Evolutionary conservation across 306 rosid species (phyloP).

Genomic region (Citrullus mucosospermus): DNA sequence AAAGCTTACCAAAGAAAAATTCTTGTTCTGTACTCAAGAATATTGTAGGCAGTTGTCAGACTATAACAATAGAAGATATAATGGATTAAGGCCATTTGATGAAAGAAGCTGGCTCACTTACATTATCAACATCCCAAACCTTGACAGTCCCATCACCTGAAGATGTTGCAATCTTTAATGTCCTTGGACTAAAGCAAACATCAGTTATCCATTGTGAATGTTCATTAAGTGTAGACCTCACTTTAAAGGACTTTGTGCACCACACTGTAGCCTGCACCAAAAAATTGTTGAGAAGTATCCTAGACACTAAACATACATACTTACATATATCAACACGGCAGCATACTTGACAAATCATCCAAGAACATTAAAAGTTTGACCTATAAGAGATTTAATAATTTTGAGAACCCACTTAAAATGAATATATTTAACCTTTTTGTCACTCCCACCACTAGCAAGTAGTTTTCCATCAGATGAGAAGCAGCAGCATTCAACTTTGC

Average conservation of each 20-base stretch:
- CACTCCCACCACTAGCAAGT: conserved; percentile 79
- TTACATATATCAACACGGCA: not conserved
- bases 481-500: conserved; percentile 64
- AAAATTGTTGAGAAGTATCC: conserved; percentile 8
- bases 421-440: conserved; percentile 45
- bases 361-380: not conserved
- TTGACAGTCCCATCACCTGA: conserved; percentile 75
- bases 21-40: not conserved
- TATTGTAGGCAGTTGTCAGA: not conserved
- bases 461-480: conserved; percentile 83
- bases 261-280: conserved; percentile 59
- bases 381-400: not conserved
- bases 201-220: conserved; percentile 71
- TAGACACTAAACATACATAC: not conserved
- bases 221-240: conserved; percentile 54
- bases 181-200: conserved; percentile 57
- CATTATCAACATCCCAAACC: conserved; percentile 76
- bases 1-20: not conserved
- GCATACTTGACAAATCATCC: not conserved
- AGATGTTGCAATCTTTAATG: conserved; percentile 58
- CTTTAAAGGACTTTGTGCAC: conserved; percentile 45
- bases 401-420: not conserved
- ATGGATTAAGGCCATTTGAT: conserved; percentile 9
- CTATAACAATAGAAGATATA: not conserved
- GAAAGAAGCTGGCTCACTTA: conserved; percentile 19